Base-by-base conservation (phyloP, 805 yeast genomes). In the Nakazawaea holstii region DNA sequence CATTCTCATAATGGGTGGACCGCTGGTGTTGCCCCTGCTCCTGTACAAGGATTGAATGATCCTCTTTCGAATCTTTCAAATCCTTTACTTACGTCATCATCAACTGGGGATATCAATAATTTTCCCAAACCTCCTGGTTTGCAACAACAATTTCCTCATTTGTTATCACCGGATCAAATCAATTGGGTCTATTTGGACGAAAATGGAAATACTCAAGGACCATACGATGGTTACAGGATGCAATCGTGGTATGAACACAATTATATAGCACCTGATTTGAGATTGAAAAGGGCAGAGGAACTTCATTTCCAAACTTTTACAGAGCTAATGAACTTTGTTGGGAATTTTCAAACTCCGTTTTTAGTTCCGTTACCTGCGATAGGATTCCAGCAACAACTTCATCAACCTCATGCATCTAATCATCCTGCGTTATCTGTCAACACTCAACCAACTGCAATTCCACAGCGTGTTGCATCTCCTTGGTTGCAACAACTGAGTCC, bases 131-230 rank as follows among this genome's bases (percentile, higher is more conserved):
- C 56, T 28, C 55, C 59, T 32, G 52, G 59, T 51, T 41, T 55
- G 24, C 59, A 47, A 14, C 52, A 52, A 20, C 52, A 52, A 20
- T 43, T 17, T 14, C 45, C 43, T n/a, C 52, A 40, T 35, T 28
- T 46, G 17, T 35, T 73, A 11, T 56, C 66, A 1, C 73, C 80
- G 1, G 68, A 61, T 28, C 62, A 69, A 44, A 70, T 82, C 54
- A 66, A 72, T 42, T 88, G 96, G 96, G 66, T 67, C 49, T 88
- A 88, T 61, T 66, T 82, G 46, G 96, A 88, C 61, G 80, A 87
- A 0, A 62, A 72, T 36, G 87, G 86, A 4, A 72, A 65, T 43
- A 81, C 79, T 52, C 95, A 87, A 60, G 96, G 96, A 20, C 96
- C 96, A 3, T 88, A 88, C 64, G 70, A 71, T 41, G 89, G 91